Percentiles rank a stretch among this genome's conserved stretches.
Conservation (phyloP, 768 basidiomycete species). For the Lentinula guzmanii region DNA sequence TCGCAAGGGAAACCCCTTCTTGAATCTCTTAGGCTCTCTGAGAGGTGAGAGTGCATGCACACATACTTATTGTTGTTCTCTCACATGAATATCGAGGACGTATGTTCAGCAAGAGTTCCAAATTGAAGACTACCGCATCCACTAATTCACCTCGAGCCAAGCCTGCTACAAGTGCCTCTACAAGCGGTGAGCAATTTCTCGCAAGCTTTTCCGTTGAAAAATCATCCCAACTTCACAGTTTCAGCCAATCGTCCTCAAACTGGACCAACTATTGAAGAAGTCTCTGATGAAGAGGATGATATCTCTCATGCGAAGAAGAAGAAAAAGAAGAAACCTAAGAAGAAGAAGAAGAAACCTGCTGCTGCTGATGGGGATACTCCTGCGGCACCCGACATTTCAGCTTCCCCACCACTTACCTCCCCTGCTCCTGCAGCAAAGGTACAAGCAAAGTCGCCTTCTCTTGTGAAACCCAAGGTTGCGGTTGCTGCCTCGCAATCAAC, state of each 20-base stretch:
- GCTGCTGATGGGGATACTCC: slow-evolving; percentile 16
- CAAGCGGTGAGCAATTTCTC: neutral
- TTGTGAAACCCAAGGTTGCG: slow-evolving; percentile 13
- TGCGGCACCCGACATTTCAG: slow-evolving; percentile 1
- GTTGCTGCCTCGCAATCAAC: slow-evolving; percentile 22
- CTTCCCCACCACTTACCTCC: slow-evolving; percentile 8
- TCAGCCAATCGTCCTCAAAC: slow-evolving; percentile 16
- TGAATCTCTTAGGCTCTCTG: slow-evolving; percentile 69
- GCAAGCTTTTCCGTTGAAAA: neutral
- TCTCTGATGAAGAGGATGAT: slow-evolving; percentile 59
- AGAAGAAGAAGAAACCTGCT: slow-evolving; percentile 47
- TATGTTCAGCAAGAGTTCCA: slow-evolving; percentile 47
- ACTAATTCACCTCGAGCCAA: neutral
- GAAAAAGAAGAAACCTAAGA: slow-evolving; percentile 74
- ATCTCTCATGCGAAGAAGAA: slow-evolving; percentile 44
- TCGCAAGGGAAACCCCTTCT: slow-evolving; percentile 68
- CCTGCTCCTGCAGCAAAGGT: slow-evolving; percentile 9
- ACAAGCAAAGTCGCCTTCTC: slow-evolving; percentile 8
- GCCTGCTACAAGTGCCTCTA: neutral
- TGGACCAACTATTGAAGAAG: slow-evolving; percentile 60
- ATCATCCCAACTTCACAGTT: slow-evolving; percentile 16
- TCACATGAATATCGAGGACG: slow-evolving; percentile 39
- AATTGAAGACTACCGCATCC: slow-evolving; percentile 27
- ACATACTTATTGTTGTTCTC: slow-evolving; percentile 1
- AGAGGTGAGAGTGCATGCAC: slow-evolving; percentile 42